Evolutionary conservation across 192 early-diverging fungal species (phyloP).

Genomic region (Gryganskiella cystojenkinii): DNA sequence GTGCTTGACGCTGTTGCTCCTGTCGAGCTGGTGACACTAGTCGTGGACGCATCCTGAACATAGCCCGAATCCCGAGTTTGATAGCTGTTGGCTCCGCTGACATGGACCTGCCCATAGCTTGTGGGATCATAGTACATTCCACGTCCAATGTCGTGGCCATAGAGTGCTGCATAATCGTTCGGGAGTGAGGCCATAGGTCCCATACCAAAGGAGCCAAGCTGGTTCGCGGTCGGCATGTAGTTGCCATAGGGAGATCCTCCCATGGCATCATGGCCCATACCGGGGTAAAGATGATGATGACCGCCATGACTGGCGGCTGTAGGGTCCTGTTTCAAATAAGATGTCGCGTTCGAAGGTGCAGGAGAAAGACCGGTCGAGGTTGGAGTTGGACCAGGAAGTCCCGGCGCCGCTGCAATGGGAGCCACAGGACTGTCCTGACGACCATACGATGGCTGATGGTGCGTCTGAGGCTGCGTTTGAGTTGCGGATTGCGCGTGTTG

Average conservation of each 20-base stretch:
- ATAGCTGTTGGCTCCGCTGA: slow-evolving; percentile 61
- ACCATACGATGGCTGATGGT: slow-evolving; percentile 20
- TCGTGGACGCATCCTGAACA: slow-evolving; percentile 49
- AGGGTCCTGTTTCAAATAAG: slow-evolving; percentile 46
- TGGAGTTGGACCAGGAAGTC: slow-evolving; percentile 15
- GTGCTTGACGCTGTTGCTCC: slow-evolving; percentile 46
- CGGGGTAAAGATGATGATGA: slow-evolving; percentile 58
- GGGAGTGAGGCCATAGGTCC: slow-evolving; percentile 62
- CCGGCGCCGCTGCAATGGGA: slow-evolving; percentile 27
- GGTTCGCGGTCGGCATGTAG: slow-evolving; percentile 59
- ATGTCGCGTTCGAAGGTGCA: slow-evolving; percentile 34
- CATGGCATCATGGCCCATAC: slow-evolving; percentile 60
- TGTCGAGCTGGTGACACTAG: slow-evolving; percentile 34
- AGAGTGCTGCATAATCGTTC: slow-evolving; percentile 67
- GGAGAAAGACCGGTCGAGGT: slow-evolving; percentile 40
- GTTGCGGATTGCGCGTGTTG: no score
- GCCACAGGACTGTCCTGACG: slow-evolving; percentile 10
- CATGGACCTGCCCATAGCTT: slow-evolving; percentile 68
- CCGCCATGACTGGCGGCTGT: slow-evolving; percentile 56
- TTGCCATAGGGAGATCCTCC: slow-evolving; percentile 62
- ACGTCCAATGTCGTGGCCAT: slow-evolving; percentile 74
- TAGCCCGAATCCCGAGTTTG: slow-evolving; percentile 63
- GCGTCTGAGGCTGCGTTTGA: neutral
- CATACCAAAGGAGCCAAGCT: slow-evolving; percentile 66
- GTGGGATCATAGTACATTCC: slow-evolving; percentile 69